Base-by-base conservation (phyloP, 2,329 filamentous ascomycete species). In the Trichophyton rubrum region DNA sequence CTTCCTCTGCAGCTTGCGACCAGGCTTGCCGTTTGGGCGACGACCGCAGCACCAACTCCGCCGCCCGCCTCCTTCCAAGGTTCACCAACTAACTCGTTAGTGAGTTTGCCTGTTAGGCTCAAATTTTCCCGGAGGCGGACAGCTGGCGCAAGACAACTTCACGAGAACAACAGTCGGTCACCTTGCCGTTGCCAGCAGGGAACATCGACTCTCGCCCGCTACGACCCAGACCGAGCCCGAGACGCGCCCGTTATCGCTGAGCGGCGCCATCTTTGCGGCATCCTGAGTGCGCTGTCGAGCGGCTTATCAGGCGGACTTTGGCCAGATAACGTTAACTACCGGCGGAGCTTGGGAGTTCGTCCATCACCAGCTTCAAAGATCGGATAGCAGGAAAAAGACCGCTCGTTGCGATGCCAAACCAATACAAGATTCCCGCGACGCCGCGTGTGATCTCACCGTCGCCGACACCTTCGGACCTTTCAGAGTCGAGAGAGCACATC, bases 361-460 rank as follows among this genome's bases (percentile, higher is more conserved):
- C 40, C 40, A 43, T 43, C 40, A 35, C 33, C 33, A 35, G 33
- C 33, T 38, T 38, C 33, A 13, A 9, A 6, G 7, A 11, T 20
- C 8, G 17, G 20, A 47, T 24, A 47, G 11, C 43, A 24, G 24
- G 38, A 8, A 9, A 38, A 13, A 13, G 33, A 13, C 33, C 33
- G 33, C 33, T 49, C 63, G 60, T 65, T 66, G 67, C 73, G 51
- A 81, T 81, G 71, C 75, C 77, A 22, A 70, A 71, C 56, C 76
- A 77, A 67, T 77, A 82, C 64, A 77, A 79, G 66, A 78, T 93
- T 61, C 90, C 91, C 61, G 82, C 82, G 61, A 93, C 87, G 61
- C 90, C 90, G 68, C 86, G 90, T 69, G 88, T 96, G 67, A 95
- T 93, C 67, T 95, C 90, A 11, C 90, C 91, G 45, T 93, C 90